Base-by-base conservation (phyloP, 768 basidiomycete genomes). In the Macrolepiota dolichaula region DNA sequence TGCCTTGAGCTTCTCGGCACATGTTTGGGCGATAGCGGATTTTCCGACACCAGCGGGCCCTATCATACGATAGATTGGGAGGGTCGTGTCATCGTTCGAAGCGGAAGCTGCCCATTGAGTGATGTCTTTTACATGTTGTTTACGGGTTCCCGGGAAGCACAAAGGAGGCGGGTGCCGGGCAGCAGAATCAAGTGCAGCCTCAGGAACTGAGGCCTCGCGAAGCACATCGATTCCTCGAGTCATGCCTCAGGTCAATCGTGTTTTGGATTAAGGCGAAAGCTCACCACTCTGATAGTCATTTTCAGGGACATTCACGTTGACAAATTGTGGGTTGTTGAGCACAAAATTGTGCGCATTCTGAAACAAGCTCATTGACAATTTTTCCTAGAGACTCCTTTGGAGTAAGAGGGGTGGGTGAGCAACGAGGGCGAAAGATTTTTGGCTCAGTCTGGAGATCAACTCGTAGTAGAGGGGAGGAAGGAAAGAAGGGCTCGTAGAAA, bases 91-190 rank as follows among this genome's bases (percentile, higher is more conserved):
- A 49, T 11, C 19, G 15, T 3, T 10, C 3, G 19, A 17, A 17
- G 54, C 24, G 38, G 54, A 10, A 15, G 25, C 5, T 25, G n/a
- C 50, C 58, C 58, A 61, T 1, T 32, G 36, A 22, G 32, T 36
- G 54, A 64, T 61, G 35, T 64, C 59, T 27, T 36, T 17, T 19
- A 64, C 57, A 35, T 57, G 19, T 38, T 61, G 24, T 19, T 13
- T n/a, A 17, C 63, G 44, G 19, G 58, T 64, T 7, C 63, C 63
- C 4, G 50, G 47, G 22, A 61, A 57, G 55, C 63, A 64, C 49
- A 46, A 53, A 5, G 63, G 59, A 1, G 55, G 49, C 22, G 52
- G 55, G 10, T 24, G 37, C 11, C 53, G 37, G n/a, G 3, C 24
- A 17, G 19, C 1, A 9, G 38, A 22, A 24, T 55, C 53, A 42